Conservation (phyloP, 306 rosid genomes). For the Vicia sativa region DNA sequence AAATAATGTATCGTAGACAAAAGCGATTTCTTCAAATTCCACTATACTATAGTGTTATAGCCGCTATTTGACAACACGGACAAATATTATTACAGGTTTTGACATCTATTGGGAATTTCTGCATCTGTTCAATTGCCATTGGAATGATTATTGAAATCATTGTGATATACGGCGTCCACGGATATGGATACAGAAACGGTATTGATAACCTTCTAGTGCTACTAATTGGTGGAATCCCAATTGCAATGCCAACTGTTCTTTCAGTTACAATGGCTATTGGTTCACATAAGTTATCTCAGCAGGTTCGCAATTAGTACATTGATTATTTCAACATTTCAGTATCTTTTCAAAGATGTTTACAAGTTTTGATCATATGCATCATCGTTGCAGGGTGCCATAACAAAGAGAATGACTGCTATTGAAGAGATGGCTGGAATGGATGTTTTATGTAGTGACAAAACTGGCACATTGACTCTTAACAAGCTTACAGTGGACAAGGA, state of each 20-base stretch:
- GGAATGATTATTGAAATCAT: conserved; percentile 70
- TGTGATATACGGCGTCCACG: conserved; percentile 48
- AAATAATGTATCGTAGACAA: too few species aligned
- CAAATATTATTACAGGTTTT: conserved; percentile 55
- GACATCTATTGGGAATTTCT: conserved; percentile 71
- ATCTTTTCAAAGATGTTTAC: neutral
- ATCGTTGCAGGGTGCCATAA: conserved; percentile 70
- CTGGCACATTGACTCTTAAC: conserved; percentile 79
- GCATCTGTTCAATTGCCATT: conserved; percentile 75
- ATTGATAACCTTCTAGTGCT: conserved; percentile 75
- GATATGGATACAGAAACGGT: conserved; percentile 49
- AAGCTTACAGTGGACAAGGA: conserved; percentile 77
- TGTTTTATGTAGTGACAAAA: conserved; percentile 76
- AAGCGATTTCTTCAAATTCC: neutral
- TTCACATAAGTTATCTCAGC: conserved; percentile 62
- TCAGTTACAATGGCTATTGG: conserved; percentile 89
- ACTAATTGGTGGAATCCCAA: conserved; percentile 79
- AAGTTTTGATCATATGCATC: neutral
- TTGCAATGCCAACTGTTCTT: conserved; percentile 90
- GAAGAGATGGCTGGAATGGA: conserved; percentile 92
- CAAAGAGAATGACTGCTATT: conserved; percentile 85
- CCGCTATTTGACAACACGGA: neutral
- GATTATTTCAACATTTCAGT: conserved; percentile 3
- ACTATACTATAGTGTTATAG: neutral
- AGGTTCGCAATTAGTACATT: conserved; percentile 46